Evolutionary conservation across 345 rosid genomes (phyloP).

Genomic region (thale cress (Arabidopsis thaliana)): DNA sequence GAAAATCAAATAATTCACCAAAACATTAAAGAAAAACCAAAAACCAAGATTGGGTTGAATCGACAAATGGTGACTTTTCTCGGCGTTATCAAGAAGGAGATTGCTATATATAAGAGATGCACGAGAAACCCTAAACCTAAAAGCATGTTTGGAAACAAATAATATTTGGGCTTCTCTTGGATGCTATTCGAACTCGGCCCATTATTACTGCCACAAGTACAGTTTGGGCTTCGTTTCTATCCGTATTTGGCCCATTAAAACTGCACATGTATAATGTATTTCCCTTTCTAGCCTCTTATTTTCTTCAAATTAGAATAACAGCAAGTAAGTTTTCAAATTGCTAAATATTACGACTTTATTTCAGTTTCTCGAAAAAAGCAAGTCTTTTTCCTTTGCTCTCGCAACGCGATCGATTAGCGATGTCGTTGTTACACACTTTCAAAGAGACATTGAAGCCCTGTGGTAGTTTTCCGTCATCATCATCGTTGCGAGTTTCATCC

Average conservation of each 20-base stretch:
- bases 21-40: background rate
- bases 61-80: background rate
- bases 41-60: background rate
- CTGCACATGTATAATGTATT: background rate
- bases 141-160: background rate
- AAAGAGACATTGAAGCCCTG: slow-evolving; percentile 84
- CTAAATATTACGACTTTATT: background rate
- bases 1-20: background rate
- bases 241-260: background rate
- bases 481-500: slow-evolving; percentile 41
- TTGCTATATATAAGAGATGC: slow-evolving; percentile 18
- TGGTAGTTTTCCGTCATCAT: slow-evolving; percentile 36
- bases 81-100: background rate
- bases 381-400: background rate
- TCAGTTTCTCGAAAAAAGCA: background rate
- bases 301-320: background rate
- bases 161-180: background rate
- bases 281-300: background rate
- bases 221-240: background rate
- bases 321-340: background rate
- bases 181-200: slow-evolving; percentile 1
- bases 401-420: slow-evolving; percentile 33
- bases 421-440: slow-evolving; percentile 61
- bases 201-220: background rate
- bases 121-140: slow-evolving; percentile 34